Percentiles rank a stretch among this genome's conserved stretches.
Evolutionary conservation across 2,329 filamentous ascomycete genomes (phyloP).

Genomic region (Elsinoe perseae): DNA sequence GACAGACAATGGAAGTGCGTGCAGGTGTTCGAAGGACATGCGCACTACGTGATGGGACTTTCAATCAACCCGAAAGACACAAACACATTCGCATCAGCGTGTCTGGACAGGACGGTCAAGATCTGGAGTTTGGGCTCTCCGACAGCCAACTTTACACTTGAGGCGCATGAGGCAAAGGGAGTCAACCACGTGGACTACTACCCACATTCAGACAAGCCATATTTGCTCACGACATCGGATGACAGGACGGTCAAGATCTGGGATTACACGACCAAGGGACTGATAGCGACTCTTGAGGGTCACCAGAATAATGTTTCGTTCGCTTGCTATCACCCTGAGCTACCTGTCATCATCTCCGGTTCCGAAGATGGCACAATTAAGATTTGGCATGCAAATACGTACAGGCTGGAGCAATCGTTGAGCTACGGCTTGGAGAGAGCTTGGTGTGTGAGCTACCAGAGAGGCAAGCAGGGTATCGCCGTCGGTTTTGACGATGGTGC

Average conservation of each 20-base stretch:
- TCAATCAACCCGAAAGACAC: constrained; percentile 97
- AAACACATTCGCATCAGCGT: constrained; percentile 58
- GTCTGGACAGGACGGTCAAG: constrained; percentile 92
- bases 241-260: constrained; percentile 96
- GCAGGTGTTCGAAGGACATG: constrained; percentile 91
- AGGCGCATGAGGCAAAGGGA: constrained; percentile 93
- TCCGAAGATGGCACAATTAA: constrained; percentile 96
- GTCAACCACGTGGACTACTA: constrained; percentile 96
- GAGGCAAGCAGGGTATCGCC: constrained; percentile 86
- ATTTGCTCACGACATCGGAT: constrained; percentile 92
- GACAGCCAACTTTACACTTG: constrained; percentile 92
- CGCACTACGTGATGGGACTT: constrained; percentile 93
- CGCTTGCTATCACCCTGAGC: constrained; percentile 92
- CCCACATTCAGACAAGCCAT: constrained; percentile 62
- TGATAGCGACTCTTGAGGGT: constrained; percentile 92
- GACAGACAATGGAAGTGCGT: constrained; percentile 98
- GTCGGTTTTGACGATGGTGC: constrained; percentile 97
- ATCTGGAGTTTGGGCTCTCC: constrained; percentile 93
- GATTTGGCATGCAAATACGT: constrained; percentile 98
- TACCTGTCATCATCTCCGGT: constrained; percentile 94
- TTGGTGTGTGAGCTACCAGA: constrained; percentile 96
- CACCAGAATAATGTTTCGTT: constrained; percentile 98
- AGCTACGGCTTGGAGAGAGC: constrained; percentile 94
- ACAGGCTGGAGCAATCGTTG: constrained; percentile 87
- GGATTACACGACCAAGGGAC: constrained; percentile 97